Base-by-base conservation (phyloP, 202 grass and related monocot species). In the Sporobolus alterniflorus region DNA sequence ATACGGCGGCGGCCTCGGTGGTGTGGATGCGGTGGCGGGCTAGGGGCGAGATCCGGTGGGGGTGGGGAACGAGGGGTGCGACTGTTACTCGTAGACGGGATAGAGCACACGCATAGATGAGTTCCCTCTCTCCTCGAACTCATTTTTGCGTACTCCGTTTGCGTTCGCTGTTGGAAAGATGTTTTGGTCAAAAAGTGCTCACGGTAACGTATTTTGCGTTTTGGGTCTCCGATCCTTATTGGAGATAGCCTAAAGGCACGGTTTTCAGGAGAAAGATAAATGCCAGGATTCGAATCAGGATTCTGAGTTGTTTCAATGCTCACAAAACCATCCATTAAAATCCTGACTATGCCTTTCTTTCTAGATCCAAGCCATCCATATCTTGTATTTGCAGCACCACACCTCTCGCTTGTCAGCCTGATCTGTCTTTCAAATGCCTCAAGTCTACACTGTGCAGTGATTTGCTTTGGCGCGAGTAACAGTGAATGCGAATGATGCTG, bases 211-310 rank as follows among this genome's bases (percentile, higher is more conserved):
- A n/a, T n/a, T n/a, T n/a, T n/a, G n/a, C n/a, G n/a, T n/a, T n/a
- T n/a, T n/a, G n/a, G n/a, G n/a, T n/a, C n/a, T n/a, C n/a, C n/a
- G n/a, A n/a, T n/a, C n/a, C n/a, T n/a, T n/a, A n/a, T n/a, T n/a
- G n/a, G n/a, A n/a, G n/a, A n/a, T n/a, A n/a, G n/a, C n/a, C n/a
- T 85, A 84, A 97, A 97, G 31, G 92, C 90, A 85, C 92, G 89
- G 62, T 90, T 77, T 76, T 88, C 76, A 44, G 94, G 94, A 69
- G 92, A 85, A 72, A 94, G 80, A 84, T 87, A 92, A 67, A 94
- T 74, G 66, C 89, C 89, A 83, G 82, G 75, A 70, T 78, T 93
- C 75, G 90, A 49, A 33, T 56, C 56, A 84, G 75, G 81, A 56
- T 80, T 88, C 78, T 90, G 82, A 67, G 74, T 60, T 71, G 88